Evolutionary conservation across 2,329 filamentous ascomycete species (phyloP).

Genomic region (Clonostachys rhizophaga): DNA sequence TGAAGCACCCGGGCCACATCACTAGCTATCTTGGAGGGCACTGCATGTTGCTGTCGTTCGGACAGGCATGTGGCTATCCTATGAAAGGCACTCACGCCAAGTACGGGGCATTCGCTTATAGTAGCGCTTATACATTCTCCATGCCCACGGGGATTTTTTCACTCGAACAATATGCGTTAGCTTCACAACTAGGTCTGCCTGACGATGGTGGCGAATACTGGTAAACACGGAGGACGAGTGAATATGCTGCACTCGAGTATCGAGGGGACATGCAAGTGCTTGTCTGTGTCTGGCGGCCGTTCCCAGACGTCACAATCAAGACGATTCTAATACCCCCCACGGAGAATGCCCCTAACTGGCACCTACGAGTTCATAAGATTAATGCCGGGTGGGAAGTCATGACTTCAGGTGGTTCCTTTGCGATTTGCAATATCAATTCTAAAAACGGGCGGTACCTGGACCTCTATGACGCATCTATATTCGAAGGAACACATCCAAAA

Average conservation of each 20-base stretch:
- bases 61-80: constrained; percentile 78
- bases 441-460: constrained; percentile 44
- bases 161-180: constrained; percentile 71
- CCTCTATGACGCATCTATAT: constrained; percentile 34
- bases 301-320: constrained; percentile 60
- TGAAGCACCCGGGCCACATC: constrained; percentile 70
- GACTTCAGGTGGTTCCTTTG: constrained; percentile 73
- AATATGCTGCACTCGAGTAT: constrained; percentile 57
- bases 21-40: constrained; percentile 68
- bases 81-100: constrained; percentile 80
- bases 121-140: constrained; percentile 70
- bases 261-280: constrained; percentile 53
- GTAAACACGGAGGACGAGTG: constrained; percentile 68
- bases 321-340: constrained; percentile 62
- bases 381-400: constrained; percentile 55
- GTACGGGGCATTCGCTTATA: constrained; percentile 77
- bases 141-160: constrained; percentile 73
- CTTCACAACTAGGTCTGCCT: constrained; percentile 70
- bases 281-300: constrained; percentile 67
- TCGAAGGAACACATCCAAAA: constrained; percentile 47
- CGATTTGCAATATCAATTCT: constrained; percentile 53
- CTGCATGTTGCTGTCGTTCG: constrained; percentile 69
- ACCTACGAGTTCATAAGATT: constrained; percentile 61
- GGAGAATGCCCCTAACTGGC: constrained; percentile 60
- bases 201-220: constrained; percentile 75